A percentile compares a stretch with the other conserved stretches of the same genome.
Conservation (phyloP, 2,329 filamentous ascomycete genomes). For the Talaromyces sp. region DNA sequence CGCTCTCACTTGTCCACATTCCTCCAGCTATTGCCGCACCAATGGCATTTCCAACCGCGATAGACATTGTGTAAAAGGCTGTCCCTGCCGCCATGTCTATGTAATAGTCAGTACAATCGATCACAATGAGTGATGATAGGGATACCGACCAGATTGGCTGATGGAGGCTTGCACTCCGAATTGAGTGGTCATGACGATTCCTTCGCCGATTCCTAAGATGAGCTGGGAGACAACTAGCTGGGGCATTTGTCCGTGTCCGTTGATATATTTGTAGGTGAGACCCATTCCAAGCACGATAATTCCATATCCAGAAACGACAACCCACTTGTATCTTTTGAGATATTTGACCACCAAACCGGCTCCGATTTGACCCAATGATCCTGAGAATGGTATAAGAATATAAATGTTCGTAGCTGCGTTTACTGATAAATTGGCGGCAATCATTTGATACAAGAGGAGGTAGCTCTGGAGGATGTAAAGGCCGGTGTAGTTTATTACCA, state of each 20-base stretch:
- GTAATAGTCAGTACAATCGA: neutral
- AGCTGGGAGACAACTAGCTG: conserved; percentile 5
- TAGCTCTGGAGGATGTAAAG: conserved; percentile 8
- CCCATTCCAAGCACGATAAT: conserved; percentile 6
- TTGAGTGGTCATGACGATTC: conserved; percentile 6
- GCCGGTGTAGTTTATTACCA: conserved; percentile 5
- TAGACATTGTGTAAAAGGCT: conserved; percentile 3
- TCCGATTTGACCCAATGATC: conserved; percentile 5
- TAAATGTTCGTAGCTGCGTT: conserved; percentile 7
- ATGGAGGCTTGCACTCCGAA: conserved; percentile 6
- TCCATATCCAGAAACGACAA: conserved; percentile 7
- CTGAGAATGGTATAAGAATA: conserved; percentile 6
- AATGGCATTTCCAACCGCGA: conserved; percentile 5
- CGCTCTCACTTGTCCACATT: conserved; percentile 4
- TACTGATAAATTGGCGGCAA: conserved; percentile 5
- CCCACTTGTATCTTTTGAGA: conserved; percentile 7
- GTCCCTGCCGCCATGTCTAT: conserved; percentile 8
- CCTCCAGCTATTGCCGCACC: conserved; percentile 4
- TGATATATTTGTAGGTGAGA: conserved; percentile 3
- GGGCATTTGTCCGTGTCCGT: conserved; percentile 4
- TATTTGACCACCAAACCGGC: conserved; percentile 3
- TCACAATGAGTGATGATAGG: neutral
- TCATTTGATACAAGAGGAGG: conserved; percentile 3
- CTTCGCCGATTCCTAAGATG: conserved; percentile 3
- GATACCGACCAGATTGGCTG: neutral